phyloP scores from a whole-genome alignment of 495 filamentous ascomycete species.

The Letharia columbiana region DNA sequence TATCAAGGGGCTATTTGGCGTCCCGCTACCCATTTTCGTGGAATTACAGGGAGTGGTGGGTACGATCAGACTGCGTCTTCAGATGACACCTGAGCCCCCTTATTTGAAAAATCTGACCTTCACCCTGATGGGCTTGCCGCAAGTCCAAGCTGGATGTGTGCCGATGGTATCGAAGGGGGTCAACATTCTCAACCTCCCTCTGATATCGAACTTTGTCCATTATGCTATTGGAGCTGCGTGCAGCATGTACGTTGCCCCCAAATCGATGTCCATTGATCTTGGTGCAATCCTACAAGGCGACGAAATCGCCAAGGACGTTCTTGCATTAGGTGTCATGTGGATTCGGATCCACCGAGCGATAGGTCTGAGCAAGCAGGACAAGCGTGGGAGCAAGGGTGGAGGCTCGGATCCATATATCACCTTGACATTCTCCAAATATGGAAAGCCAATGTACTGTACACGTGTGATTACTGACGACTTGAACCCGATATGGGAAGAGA shows the following conservation, averaged over 20 bases:
- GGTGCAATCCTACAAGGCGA: slow-evolving; percentile 85
- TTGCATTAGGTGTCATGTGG: slow-evolving; percentile 80
- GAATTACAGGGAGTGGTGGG: slow-evolving; percentile 80
- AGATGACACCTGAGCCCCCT: slow-evolving; percentile 79
- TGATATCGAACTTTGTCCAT: slow-evolving; percentile 96
- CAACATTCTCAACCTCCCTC: slow-evolving; percentile 82
- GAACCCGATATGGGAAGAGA: slow-evolving; percentile 90
- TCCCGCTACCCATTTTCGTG: slow-evolving; percentile 81
- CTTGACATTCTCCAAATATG: slow-evolving; percentile 72
- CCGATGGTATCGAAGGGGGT: slow-evolving; percentile 83
- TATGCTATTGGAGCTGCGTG: slow-evolving; percentile 84
- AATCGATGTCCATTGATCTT: slow-evolving; percentile 86
- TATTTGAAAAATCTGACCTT: slow-evolving; percentile 89
- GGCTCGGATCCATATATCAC: slow-evolving; percentile 89
- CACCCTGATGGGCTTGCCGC: slow-evolving; percentile 84
- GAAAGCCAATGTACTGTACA: slow-evolving; percentile 96
- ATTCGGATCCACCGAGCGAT: slow-evolving; percentile 80
- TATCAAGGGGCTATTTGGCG: slow-evolving; percentile 69
- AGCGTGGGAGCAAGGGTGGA: slow-evolving; percentile 70
- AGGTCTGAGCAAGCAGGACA: slow-evolving; percentile 87
- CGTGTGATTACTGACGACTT: slow-evolving; percentile 90
- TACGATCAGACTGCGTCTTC: slow-evolving; percentile 71
- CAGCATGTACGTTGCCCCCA: slow-evolving; percentile 91
- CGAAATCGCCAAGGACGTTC: slow-evolving; percentile 77
- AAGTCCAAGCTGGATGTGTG: slow-evolving; percentile 82